These are phyloP conservation scores for Linderniella brevidens DNA, from an alignment of 257 asterid genomes.

Conservation along the genomic window DNA sequence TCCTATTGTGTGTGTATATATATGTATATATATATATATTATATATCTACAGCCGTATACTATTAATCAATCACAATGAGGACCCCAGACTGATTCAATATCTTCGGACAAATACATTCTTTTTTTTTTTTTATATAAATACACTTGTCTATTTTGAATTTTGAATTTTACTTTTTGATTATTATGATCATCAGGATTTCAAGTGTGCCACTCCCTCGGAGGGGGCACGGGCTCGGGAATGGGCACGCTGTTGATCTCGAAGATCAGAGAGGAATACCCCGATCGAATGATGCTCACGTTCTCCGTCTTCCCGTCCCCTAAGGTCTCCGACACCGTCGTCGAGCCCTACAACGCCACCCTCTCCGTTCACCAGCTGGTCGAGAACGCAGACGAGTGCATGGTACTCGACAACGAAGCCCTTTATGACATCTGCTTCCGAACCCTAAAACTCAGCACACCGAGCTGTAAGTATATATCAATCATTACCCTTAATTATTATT, in stretches of 20 bases:
- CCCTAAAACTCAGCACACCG: constrained; percentile 86
- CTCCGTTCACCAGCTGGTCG: constrained; percentile 82
- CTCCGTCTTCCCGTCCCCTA: constrained; percentile 88
- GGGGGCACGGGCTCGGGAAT: constrained; percentile 94
- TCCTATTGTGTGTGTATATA: too few species aligned
- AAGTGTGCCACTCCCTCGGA: constrained; percentile 85
- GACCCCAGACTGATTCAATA: too few species aligned
- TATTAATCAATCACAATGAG: too few species aligned
- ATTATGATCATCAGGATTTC: constrained; percentile 38
- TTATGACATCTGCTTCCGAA: constrained; percentile 82
- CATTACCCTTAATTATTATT: neutral
- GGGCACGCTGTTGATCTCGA: constrained; percentile 86
- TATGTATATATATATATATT: too few species aligned
- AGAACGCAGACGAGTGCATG: constrained; percentile 93
- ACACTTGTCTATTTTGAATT: too few species aligned
- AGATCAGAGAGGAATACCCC: constrained; percentile 86
- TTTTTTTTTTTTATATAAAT: too few species aligned
- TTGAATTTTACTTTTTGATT: too few species aligned
- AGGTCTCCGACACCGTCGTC: constrained; percentile 82
- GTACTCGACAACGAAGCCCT: constrained; percentile 88
- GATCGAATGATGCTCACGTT: constrained; percentile 95
- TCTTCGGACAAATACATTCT: too few species aligned
- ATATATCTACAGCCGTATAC: too few species aligned
- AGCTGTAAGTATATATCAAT: constrained; percentile 43
- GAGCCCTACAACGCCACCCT: constrained; percentile 87